Conservation (phyloP, 768 basidiomycete genomes). For the Mycena floridula region DNA sequence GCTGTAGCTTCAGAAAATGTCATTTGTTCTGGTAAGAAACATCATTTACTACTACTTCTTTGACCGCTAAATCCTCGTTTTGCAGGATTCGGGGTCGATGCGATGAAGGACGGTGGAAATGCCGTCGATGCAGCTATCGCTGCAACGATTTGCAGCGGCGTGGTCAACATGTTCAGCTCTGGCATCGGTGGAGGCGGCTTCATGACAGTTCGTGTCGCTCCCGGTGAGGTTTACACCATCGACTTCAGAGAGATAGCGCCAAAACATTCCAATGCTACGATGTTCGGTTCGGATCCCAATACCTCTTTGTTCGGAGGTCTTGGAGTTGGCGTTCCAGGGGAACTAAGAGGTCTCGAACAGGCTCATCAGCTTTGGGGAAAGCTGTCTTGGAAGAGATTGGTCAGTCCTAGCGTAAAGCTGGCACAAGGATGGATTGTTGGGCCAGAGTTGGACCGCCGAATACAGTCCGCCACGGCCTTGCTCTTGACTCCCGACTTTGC, state of each 20-base stretch:
- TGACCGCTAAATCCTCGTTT: slow-evolving; percentile 29
- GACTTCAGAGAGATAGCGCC: slow-evolving; percentile 73
- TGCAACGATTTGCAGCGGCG: slow-evolving; percentile 49
- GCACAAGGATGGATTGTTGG: slow-evolving; percentile 56
- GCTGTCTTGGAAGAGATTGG: slow-evolving; percentile 55
- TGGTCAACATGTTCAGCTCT: slow-evolving; percentile 61
- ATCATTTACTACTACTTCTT: not conserved
- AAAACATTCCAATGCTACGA: slow-evolving; percentile 43
- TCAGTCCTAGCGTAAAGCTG: slow-evolving; percentile 52
- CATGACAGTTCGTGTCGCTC: slow-evolving; percentile 52
- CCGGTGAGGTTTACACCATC: slow-evolving; percentile 34
- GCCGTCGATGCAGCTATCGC: slow-evolving; percentile 64
- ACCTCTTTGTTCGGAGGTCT: slow-evolving; percentile 55
- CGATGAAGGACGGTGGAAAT: slow-evolving; percentile 55
- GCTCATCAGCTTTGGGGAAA: slow-evolving; percentile 62
- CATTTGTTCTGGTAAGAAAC: not conserved
- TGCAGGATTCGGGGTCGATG: slow-evolving; percentile 53
- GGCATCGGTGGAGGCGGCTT: slow-evolving; percentile 56
- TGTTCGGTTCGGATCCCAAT: slow-evolving; percentile 43
- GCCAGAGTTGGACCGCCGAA: slow-evolving; percentile 48
- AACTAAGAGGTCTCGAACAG: slow-evolving; percentile 61
- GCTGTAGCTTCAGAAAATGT: slow-evolving; percentile 65
- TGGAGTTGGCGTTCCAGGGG: slow-evolving; percentile 66
- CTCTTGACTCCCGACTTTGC: slow-evolving; percentile 45
- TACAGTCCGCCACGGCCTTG: slow-evolving; percentile 21